These are phyloP conservation scores for Cercospora sesami DNA, from an alignment of 2,329 filamentous ascomycete species.

Conservation along the genomic window DNA sequence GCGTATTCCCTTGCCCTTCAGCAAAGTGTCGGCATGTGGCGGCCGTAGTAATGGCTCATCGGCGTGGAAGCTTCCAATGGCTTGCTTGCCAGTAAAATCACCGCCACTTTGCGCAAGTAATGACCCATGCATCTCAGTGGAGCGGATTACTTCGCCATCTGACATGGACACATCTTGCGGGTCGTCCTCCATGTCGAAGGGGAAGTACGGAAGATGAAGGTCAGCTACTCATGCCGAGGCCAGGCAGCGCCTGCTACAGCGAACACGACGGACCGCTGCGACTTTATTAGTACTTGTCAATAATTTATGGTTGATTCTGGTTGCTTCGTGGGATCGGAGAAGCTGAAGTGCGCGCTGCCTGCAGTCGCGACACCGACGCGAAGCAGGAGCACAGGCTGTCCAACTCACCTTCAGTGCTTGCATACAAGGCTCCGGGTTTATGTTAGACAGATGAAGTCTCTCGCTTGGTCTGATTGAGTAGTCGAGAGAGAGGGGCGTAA, in stretches of 20 bases:
- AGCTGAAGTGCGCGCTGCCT: neutral
- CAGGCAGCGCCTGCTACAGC: neutral
- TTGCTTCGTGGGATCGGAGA: neutral
- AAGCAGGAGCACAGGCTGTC: neutral
- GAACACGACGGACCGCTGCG: neutral
- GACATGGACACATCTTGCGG: conserved; percentile 32
- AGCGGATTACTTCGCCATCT: conserved; percentile 29
- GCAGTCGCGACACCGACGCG: neutral
- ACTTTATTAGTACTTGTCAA: neutral
- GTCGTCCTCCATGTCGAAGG: conserved; percentile 18
- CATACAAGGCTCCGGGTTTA: neutral
- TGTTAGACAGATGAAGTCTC: neutral
- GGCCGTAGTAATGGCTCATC: conserved; percentile 10
- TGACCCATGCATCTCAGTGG: conserved; percentile 19
- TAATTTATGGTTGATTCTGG: neutral
- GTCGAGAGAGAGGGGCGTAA: neutral
- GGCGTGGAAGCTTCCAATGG: conserved; percentile 4
- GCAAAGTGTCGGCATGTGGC: conserved; percentile 17
- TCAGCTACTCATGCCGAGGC: conserved; percentile 1
- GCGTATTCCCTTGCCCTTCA: conserved; percentile 31
- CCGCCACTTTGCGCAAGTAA: conserved; percentile 18
- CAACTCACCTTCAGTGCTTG: neutral
- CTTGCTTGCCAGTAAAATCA: conserved; percentile 13
- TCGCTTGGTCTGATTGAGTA: neutral
- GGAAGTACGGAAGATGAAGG: neutral